Evolutionary conservation across 176 grass and related monocot genomes (phyloP), one percentile per base, ranked within the genome.

Genomic region (Tillandsia fasciculata): DNA sequence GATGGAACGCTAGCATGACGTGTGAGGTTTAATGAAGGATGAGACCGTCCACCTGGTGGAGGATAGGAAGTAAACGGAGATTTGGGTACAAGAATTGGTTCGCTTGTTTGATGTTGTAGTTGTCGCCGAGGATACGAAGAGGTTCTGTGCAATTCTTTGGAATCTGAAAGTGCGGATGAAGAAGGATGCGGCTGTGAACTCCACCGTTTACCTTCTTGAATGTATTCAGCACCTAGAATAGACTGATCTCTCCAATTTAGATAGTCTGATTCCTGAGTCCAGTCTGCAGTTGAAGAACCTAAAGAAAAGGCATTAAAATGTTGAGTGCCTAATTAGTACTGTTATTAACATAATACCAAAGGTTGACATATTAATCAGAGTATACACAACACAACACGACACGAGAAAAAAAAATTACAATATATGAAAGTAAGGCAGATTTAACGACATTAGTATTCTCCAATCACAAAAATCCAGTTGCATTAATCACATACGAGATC

Each of bases 1-100:
- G 90, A 88, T 52, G 95, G 95, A 67, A 99, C 90, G 70, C 95
- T 99, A 24, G 87, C 85, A 87, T 99, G 95, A 20, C 95, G 90
- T 70, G 95, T 99, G 59, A 99, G 95, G 51, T 83, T 78, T 76
- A 70, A 73, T 52, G 74, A 65, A 66, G 80, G 54, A 64, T 83
- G 81, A 47, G 82, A 83, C 78, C 67, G 64, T 64, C 79, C 82
- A 64, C 76, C 64, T 70, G 70, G 76, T 50, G 67, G 61, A 76
- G 87, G 80, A 68, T 94, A 93, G 9, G 87, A 93, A 65, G 87
- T 90, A 52, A 78, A 87, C 63, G 82, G 64, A 49, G 82, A 86
- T 49, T 90, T 86, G 14, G 90, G 87, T 75, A 69, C 63, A 71
- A 78, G 53, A 22, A 84, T 80, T 61, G 95, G 84, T 72, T 99